Evolutionary conservation across 2,329 filamentous ascomycete genomes (phyloP).

Genomic region (Colletotrichum sp.): DNA sequence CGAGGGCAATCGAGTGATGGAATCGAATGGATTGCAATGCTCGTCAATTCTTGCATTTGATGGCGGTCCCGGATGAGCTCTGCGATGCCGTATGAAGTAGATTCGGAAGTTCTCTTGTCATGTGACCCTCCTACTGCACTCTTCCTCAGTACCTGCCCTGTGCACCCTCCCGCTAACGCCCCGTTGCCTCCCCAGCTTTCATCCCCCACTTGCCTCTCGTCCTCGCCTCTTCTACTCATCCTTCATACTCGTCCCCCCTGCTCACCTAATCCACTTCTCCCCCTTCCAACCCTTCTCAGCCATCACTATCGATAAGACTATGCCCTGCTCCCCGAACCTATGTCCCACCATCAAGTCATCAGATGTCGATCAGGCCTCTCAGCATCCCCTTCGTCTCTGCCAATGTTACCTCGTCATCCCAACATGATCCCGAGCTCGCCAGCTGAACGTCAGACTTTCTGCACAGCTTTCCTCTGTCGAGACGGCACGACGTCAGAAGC

Average conservation of each 20-base stretch:
- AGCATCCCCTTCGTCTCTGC: background rate
- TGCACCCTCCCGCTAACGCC: background rate
- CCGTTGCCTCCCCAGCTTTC: background rate
- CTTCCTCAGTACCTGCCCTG: background rate
- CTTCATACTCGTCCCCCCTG: background rate
- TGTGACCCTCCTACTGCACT: background rate
- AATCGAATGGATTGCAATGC: background rate
- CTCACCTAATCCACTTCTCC: background rate
- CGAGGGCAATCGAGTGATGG: background rate
- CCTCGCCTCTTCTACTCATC: background rate
- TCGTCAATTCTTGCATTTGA: background rate
- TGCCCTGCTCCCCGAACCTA: background rate
- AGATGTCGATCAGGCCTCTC: background rate
- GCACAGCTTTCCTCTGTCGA: background rate
- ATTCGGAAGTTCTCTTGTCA: background rate
- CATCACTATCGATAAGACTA: background rate
- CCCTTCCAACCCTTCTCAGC: background rate
- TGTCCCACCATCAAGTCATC: background rate
- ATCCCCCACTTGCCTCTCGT: background rate
- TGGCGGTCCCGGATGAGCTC: background rate
- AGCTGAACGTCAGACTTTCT: background rate
- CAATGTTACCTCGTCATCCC: background rate
- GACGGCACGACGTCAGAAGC: background rate
- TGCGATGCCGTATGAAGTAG: background rate
- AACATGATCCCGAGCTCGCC: background rate